Percentiles rank a stretch among this genome's conserved stretches.
Evolutionary conservation across 257 asterid species (phyloP).

Genomic region (Gentiana straminea): DNA sequence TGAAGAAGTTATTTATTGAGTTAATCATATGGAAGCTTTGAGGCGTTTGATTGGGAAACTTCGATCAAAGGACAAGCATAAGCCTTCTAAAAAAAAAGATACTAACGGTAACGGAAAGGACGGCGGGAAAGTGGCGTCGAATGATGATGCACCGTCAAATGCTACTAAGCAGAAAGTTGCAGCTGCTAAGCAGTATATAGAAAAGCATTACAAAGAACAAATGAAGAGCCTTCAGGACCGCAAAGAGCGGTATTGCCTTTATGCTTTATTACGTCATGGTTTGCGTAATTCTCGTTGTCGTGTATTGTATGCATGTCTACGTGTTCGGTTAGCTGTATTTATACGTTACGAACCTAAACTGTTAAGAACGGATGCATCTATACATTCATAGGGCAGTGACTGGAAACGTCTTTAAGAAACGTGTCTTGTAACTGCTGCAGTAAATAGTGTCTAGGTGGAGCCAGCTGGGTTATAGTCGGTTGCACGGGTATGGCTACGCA

Average conservation of each 20-base stretch:
- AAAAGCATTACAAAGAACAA: slow-evolving; percentile 94
- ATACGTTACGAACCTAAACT: too few species aligned
- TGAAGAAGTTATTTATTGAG: slow-evolving; percentile 12
- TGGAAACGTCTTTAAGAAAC: too few species aligned
- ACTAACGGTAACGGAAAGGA: slow-evolving; percentile 47
- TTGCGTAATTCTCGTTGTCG: slow-evolving; percentile 1
- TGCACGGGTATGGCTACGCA: too few species aligned
- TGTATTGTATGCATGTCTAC: too few species aligned
- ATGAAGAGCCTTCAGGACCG: slow-evolving; percentile 95
- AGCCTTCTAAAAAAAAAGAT: slow-evolving; percentile 62
- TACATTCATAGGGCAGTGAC: too few species aligned
- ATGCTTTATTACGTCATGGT: slow-evolving; percentile 3
- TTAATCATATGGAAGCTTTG: slow-evolving; percentile 50
- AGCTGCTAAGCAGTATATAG: slow-evolving; percentile 96
- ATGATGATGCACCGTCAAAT: slow-evolving; percentile 76
- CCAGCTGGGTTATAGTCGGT: too few species aligned
- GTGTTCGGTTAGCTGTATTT: too few species aligned
- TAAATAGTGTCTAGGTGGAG: too few species aligned
- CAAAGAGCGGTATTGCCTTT: slow-evolving; percentile 61
- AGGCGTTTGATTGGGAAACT: slow-evolving; percentile 62
- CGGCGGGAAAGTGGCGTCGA: slow-evolving; percentile 39
- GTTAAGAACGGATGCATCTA: too few species aligned
- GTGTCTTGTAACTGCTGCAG: too few species aligned
- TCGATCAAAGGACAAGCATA: slow-evolving; percentile 59
- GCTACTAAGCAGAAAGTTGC: slow-evolving; percentile 94